Evolutionary conservation across 306 rosid genomes (phyloP).

Genomic region (Prunus mira): DNA sequence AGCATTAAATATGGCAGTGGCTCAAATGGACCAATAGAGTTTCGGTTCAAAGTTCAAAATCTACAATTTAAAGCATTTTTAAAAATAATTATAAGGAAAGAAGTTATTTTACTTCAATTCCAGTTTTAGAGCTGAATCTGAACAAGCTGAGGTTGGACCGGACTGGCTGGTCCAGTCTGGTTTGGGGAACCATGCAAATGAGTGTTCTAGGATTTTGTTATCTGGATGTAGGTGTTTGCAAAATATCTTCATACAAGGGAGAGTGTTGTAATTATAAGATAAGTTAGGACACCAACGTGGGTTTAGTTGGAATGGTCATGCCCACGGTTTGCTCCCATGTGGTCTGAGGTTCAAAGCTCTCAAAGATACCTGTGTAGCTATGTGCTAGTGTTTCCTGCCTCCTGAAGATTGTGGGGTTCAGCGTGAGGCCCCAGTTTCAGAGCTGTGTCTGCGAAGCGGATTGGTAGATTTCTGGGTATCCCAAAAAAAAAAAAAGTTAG

Average conservation of each 20-base stretch:
- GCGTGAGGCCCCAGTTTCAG: no score
- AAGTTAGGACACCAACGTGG: not conserved
- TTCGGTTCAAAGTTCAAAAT: not conserved
- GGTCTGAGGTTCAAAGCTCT: no score
- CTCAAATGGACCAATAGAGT: conserved; percentile 1
- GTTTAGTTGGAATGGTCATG: no score
- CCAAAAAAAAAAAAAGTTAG: no score
- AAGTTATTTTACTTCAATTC: not conserved
- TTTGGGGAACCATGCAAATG: not conserved
- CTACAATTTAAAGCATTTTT: no score
- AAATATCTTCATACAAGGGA: not conserved
- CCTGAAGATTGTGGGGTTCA: no score
- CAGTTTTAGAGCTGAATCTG: not conserved
- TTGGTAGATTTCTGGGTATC: no score
- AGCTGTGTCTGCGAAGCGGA: no score
- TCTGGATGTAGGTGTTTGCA: not conserved
- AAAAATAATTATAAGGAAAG: not conserved
- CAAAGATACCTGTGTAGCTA: no score
- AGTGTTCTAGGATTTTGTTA: not conserved
- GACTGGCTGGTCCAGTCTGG: not conserved
- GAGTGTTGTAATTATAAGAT: not conserved
- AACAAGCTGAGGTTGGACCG: not conserved
- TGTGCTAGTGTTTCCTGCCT: no score
- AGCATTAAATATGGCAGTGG: not conserved
- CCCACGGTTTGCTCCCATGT: no score